Conservation (phyloP, 306 rosid genomes). For the Gynostemma pentaphyllum region DNA sequence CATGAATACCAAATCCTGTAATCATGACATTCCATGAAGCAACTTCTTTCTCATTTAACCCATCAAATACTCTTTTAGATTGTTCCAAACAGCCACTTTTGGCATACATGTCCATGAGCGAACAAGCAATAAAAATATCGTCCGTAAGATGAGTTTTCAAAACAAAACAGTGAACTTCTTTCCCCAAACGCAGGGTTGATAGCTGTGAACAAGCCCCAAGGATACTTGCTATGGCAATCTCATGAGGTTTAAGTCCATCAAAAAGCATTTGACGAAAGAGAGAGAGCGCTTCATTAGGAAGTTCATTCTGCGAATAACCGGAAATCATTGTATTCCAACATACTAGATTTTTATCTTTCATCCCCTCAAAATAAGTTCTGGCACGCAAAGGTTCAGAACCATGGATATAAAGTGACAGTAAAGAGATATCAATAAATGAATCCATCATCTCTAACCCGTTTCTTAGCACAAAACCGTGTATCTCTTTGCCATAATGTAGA, state of each 20-base stretch:
- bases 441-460: conserved; percentile 41
- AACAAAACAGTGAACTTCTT: conserved; percentile 58
- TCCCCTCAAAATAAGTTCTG: conserved; percentile 35
- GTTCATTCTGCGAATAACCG: conserved; percentile 48
- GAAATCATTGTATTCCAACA: conserved; percentile 64
- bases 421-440: conserved; percentile 53
- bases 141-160: conserved; percentile 32
- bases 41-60: conserved; percentile 32
- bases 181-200: conserved; percentile 51
- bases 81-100: conserved; percentile 66
- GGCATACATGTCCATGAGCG: conserved; percentile 76
- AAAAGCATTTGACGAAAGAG: conserved; percentile 51
- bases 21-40: conserved; percentile 72
- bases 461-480: conserved; percentile 58
- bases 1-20: conserved; percentile 71
- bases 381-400: conserved; percentile 32
- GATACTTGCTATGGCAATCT: conserved; percentile 25
- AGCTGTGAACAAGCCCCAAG: conserved; percentile 66
- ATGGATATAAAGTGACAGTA: conserved; percentile 49
- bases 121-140: conserved; percentile 51
- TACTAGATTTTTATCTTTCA: conserved; percentile 31
- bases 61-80: conserved; percentile 39
- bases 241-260: conserved; percentile 9
- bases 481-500: conserved; percentile 40
- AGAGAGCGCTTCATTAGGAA: conserved; percentile 52